These are phyloP conservation scores for Sphaerulina vaccinii DNA, from an alignment of 2,329 filamentous ascomycete genomes.

Conservation along the genomic window DNA sequence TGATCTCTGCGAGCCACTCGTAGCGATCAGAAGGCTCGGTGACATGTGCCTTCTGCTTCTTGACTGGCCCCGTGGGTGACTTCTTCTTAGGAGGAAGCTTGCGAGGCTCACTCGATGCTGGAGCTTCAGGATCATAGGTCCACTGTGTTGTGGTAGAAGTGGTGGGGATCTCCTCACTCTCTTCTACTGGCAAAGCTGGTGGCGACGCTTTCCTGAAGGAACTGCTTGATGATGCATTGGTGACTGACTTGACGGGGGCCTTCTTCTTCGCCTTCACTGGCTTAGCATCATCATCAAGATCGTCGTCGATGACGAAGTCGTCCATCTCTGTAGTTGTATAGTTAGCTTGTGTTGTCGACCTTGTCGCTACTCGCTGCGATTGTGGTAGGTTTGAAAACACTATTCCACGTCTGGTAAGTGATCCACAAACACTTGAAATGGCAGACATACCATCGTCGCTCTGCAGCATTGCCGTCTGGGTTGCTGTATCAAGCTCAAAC, in stretches of 20 bases:
- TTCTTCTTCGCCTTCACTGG: conserved; percentile 62
- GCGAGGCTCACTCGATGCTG: conserved; percentile 51
- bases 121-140: conserved; percentile 67
- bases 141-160: conserved; percentile 79
- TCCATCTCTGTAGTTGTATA: conserved; percentile 61
- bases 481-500: conserved; percentile 59
- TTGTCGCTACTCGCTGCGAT: background rate
- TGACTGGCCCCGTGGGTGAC: conserved; percentile 25
- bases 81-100: conserved; percentile 38
- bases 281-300: conserved; percentile 67
- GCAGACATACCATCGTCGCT: conserved; percentile 59
- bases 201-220: conserved; percentile 48
- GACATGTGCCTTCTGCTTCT: conserved; percentile 67
- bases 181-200: conserved; percentile 43
- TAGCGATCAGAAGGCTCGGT: conserved; percentile 85
- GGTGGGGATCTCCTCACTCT: conserved; percentile 51
- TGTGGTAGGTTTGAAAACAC: conserved; percentile 18
- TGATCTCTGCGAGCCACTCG: conserved; percentile 81
- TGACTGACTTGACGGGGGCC: conserved; percentile 54
- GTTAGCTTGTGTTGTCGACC: conserved; percentile 17
- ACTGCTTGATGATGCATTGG: conserved; percentile 24
- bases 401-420: conserved; percentile 25
- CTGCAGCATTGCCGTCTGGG: conserved; percentile 53
- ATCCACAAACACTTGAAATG: background rate
- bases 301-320: conserved; percentile 84